Evolutionary conservation across 805 yeast genomes (phyloP), one percentile per base, ranked within the genome.

Genomic region (Starmerella geochares): DNA sequence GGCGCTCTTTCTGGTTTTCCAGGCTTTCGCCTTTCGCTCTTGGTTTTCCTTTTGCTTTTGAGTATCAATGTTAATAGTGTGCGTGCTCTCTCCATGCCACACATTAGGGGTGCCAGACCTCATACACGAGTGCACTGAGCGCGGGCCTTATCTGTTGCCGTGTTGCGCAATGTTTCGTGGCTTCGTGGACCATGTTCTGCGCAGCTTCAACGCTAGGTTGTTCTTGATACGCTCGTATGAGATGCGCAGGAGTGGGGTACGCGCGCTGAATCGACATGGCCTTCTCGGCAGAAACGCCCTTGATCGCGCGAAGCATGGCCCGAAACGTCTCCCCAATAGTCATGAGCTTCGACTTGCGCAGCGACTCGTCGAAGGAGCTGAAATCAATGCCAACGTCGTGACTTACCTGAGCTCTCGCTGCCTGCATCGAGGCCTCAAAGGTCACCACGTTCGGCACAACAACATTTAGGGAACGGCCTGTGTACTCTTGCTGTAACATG

Each of bases 261-360:
- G 72, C 62, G 17, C 70, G 69, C 65, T 88, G 96, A 9, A 92
- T 79, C 7, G 78, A 77, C 9, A 78, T 61, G 0, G 98, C 98
- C 62, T 84, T 86, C 54, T 90, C 96, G 27, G 85, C 66, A 0
- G 95, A 78, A 1, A 92, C 71, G 0, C 97, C 98, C 53, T 77
- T 74, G 2, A 83, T 74, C 2, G 87, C 76, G 82, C 87, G 78
- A 20, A 92, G 72, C 81, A 86, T 79, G 40, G 76, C 71, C 1
- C 86, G 67, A 58, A 79, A 90, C 58, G 86, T 67, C 54, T 90
- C 96, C 41, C 78, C 78, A 0, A 86, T 78, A 0, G 95, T 83
- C 60, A 75, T 70, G 70, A 81, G 68, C 23, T 76, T 77, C 2
- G 83, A 72, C 61, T 92, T 92, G 3, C 81, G 77, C 64, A 92